Percentiles rank a stretch among this genome's conserved stretches.
phyloP scores from a whole-genome alignment of 768 basidiomycete species.

The Phlebiopsis gigantea region DNA sequence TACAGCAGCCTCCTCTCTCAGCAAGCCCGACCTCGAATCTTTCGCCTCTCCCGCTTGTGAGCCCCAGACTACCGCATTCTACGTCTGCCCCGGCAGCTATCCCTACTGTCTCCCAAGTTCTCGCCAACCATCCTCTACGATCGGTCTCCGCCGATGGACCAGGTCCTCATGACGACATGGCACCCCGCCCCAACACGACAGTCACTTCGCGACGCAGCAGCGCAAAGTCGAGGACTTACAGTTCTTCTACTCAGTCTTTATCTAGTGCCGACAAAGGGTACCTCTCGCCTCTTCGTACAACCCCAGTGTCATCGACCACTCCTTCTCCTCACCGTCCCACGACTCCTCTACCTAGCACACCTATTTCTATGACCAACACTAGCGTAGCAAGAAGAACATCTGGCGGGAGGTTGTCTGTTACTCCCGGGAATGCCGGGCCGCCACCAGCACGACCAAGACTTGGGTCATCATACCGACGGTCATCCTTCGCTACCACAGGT shows the following conservation, averaged over 20 bases:
- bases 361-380: conserved; percentile 9
- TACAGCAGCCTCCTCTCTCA: conserved; percentile 31
- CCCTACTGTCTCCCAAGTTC: conserved; percentile 19
- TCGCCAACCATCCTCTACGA: neutral
- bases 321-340: conserved; percentile 19
- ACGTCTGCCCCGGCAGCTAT: conserved; percentile 39
- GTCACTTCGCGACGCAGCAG: neutral
- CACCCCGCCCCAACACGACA: neutral
- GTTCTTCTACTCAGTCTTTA: conserved; percentile 6
- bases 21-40: conserved; percentile 19
- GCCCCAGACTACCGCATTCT: conserved; percentile 29
- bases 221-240: conserved; percentile 3
- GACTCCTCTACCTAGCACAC: conserved; percentile 16
- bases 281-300: conserved; percentile 17
- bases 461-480: conserved; percentile 33
- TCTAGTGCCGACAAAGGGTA: conserved; percentile 12
- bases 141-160: conserved; percentile 6
- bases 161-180: neutral
- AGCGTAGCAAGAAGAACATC: conserved; percentile 16
- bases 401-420: neutral
- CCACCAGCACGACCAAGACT: conserved; percentile 16
- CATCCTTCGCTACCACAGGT: conserved; percentile 32
- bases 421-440: conserved; percentile 1
- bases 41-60: conserved; percentile 19
- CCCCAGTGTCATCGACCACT: conserved; percentile 21